A percentile compares a stretch with the other conserved stretches of the same genome.
Conservation (phyloP, 306 rosid genomes). For the Abrus pulchellus region DNA sequence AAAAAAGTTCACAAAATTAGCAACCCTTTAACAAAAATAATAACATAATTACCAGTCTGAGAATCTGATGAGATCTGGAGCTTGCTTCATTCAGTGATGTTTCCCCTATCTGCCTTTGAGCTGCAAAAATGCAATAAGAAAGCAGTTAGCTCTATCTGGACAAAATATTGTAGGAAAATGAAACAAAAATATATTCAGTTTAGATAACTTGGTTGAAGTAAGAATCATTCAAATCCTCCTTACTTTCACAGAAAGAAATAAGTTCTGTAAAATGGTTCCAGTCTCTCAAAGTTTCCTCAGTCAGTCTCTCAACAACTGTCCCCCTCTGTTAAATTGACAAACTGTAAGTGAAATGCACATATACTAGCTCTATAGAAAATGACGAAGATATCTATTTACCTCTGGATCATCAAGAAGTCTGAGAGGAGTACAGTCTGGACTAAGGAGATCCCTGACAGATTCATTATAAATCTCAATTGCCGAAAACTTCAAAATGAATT, state of each 20-base stretch:
- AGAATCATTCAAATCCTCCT: conserved; percentile 47
- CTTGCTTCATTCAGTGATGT: conserved; percentile 96
- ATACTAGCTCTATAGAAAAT: conserved; percentile 33
- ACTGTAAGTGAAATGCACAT: conserved; percentile 45
- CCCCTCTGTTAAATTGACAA: conserved; percentile 78
- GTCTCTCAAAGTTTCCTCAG: conserved; percentile 82
- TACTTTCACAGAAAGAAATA: conserved; percentile 88
- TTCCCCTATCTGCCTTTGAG: conserved; percentile 98
- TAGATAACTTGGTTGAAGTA: conserved; percentile 26
- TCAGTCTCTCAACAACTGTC: conserved; percentile 88
- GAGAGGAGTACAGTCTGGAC: conserved; percentile 81
- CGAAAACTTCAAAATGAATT: conserved; percentile 81
- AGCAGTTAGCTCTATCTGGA: conserved; percentile 27
- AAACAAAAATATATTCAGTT: conserved; percentile 20
- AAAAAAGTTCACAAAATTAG: conserved; percentile 30
- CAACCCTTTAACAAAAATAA: conserved; percentile 7
- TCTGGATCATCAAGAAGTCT: conserved; percentile 99
- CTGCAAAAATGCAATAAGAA: conserved; percentile 57
- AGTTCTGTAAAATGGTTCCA: conserved; percentile 91
- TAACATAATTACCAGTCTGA: conserved; percentile 78
- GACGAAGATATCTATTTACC: conserved; percentile 68
- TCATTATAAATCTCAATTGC: conserved; percentile 98
- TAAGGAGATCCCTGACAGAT: conserved; percentile 96
- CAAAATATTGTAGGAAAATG: neutral
- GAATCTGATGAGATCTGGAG: conserved; percentile 99